Percentiles rank a stretch among this genome's conserved stretches.
These are phyloP conservation scores for Fusarium equiseti DNA, from an alignment of 2,329 filamentous ascomycete genomes.

Conservation along the genomic window DNA sequence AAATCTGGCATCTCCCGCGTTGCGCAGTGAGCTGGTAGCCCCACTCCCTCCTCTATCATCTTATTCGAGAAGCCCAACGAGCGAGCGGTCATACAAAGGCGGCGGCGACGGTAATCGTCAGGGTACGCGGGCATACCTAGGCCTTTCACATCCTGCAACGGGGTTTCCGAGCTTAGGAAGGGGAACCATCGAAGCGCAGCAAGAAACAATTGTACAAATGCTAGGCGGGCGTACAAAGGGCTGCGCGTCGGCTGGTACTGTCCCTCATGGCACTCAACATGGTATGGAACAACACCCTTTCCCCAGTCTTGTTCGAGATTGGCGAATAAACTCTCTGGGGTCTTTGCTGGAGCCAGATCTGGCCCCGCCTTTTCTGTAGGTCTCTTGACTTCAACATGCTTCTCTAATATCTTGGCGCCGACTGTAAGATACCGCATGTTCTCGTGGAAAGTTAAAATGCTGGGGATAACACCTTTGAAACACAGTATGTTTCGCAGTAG, in stretches of 20 bases:
- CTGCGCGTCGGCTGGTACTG: neutral
- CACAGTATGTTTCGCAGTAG: slow-evolving; percentile 3
- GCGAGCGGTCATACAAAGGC: too few species aligned
- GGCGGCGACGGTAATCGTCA: too few species aligned
- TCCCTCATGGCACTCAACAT: neutral
- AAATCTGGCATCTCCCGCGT: too few species aligned
- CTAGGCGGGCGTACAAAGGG: neutral
- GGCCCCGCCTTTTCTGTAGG: neutral
- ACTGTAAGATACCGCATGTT: slow-evolving; percentile 16
- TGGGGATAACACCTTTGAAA: slow-evolving; percentile 5
- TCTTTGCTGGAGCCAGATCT: neutral
- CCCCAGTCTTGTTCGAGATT: slow-evolving; percentile 12
- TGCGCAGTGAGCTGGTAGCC: too few species aligned
- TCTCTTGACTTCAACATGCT: slow-evolving; percentile 9
- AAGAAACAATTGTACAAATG: neutral
- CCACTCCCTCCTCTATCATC: too few species aligned
- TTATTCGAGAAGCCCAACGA: too few species aligned
- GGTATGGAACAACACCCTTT: too few species aligned
- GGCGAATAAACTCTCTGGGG: neutral
- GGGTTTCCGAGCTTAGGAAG: neutral
- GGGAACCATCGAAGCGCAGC: neutral
- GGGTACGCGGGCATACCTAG: too few species aligned
- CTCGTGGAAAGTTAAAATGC: slow-evolving; percentile 8
- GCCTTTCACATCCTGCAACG: too few species aligned
- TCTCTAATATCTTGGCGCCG: slow-evolving; percentile 9